Base-by-base conservation (phyloP, 352 stramenopile species). In the Globisporangium cederbergense region DNA sequence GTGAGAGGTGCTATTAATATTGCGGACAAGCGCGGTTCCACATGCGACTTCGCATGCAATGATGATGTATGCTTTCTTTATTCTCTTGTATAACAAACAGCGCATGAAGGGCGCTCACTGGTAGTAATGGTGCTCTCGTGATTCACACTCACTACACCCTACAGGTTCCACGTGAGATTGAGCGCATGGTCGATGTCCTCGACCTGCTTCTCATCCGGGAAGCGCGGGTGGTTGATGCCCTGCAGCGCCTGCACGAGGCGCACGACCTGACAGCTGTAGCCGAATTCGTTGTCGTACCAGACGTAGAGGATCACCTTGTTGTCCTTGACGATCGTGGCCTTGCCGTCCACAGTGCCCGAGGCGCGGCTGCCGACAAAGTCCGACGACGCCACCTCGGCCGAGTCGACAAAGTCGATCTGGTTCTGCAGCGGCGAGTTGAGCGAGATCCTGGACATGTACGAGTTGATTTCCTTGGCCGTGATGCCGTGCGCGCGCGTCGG, bases 251-350 rank as follows among this genome's bases (percentile, higher is more conserved):
- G 87, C 30, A 94, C 72, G 22, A 95, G 78, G 20, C 86, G 79
- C 43, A 96, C 77, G 58, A 96, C 88, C 59, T 95, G 88, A 68
- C 81, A 90, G 53, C 78, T 91, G 81, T 96, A 96, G 72, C 88
- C 88, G 54, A 91, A 95, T 71, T 96, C 88, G 73, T 96, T 96
- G 78, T 96, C 88, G 78, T 96, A 96, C 86, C 88, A 96, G 46
- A 93, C 81, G 75, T 96, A 95, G 6, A 96, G 67, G 64, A 96
- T 80, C 53, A 90, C 77, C 71, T 92, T 90, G 75, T 93, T 89
- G 73, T 77, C 81, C 49, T 83, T 78, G 50, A 94, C 86, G 49
- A 96, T 96, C 38, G 87, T 96, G 11, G 87, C 86, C 71, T 93
- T 90, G 53, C 81, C 83, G 62, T 96, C 89, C 11, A 96, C 76